A percentile compares a stretch with the other conserved stretches of the same genome.
These are phyloP conservation scores for Keithomyces neogunnii DNA, from an alignment of 2,329 filamentous ascomycete species.

Conservation along the genomic window DNA sequence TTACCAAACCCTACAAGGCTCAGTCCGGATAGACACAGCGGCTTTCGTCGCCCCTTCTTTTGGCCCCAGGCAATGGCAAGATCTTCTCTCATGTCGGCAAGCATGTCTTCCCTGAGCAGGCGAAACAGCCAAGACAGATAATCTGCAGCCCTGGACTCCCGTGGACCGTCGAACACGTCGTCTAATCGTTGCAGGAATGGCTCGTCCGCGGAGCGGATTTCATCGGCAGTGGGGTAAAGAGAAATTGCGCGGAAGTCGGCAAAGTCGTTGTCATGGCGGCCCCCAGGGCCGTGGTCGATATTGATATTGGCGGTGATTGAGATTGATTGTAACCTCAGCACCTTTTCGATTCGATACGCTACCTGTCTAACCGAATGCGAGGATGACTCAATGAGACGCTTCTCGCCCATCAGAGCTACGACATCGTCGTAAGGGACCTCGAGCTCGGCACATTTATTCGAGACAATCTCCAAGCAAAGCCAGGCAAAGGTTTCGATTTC, in stretches of 20 bases:
- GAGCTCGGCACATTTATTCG: neutral
- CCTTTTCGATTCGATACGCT: slow-evolving; percentile 30
- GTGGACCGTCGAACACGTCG: slow-evolving; percentile 34
- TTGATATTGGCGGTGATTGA: neutral
- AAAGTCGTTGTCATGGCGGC: slow-evolving; percentile 67
- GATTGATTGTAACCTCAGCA: slow-evolving; percentile 22
- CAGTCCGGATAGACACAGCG: slow-evolving; percentile 29
- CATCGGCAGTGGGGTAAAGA: slow-evolving; percentile 58
- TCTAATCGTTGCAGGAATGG: slow-evolving; percentile 48
- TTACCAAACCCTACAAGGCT: neutral
- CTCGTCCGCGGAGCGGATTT: slow-evolving; percentile 43
- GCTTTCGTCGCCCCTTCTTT: slow-evolving; percentile 33
- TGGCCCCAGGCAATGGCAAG: slow-evolving; percentile 39
- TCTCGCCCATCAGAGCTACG: slow-evolving; percentile 12
- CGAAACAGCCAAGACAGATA: slow-evolving; percentile 68
- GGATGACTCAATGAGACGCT: slow-evolving; percentile 16
- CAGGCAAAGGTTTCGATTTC: slow-evolving; percentile 9
- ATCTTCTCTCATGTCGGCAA: slow-evolving; percentile 56
- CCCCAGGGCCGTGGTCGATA: slow-evolving; percentile 39
- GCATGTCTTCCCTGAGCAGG: slow-evolving; percentile 61
- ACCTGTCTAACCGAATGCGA: slow-evolving; percentile 15
- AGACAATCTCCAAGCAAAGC: slow-evolving; percentile 11
- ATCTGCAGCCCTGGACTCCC: slow-evolving; percentile 27
- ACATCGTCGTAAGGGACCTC: neutral
- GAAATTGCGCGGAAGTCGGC: slow-evolving; percentile 50